These are phyloP conservation scores for Calonectria honghensis DNA, from an alignment of 2,329 filamentous ascomycete species.

Conservation along the genomic window DNA sequence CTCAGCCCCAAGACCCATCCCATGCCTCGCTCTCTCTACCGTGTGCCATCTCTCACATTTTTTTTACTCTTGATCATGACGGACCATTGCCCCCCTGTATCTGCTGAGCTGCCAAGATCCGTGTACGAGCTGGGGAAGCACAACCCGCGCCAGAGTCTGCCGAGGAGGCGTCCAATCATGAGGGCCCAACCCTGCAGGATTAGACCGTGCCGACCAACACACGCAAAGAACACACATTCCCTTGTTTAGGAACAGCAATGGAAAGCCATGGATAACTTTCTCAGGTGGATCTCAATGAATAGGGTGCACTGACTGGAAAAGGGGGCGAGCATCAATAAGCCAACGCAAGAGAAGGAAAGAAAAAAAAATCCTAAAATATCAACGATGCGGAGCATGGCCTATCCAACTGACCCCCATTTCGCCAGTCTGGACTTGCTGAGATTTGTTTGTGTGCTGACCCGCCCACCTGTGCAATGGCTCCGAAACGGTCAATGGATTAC, in stretches of 20 bases:
- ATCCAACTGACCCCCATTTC: neutral
- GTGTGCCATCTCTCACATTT: constrained; percentile 4
- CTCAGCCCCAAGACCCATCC: constrained; percentile 12
- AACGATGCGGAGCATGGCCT: neutral
- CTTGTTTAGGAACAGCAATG: constrained; percentile 28
- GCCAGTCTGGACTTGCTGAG: constrained; percentile 26
- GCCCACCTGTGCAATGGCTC: constrained; percentile 36
- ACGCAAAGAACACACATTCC: neutral
- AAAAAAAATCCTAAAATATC: neutral
- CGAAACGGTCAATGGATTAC: constrained; percentile 33
- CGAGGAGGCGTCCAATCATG: constrained; percentile 51
- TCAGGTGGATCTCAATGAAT: neutral
- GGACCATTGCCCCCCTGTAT: neutral
- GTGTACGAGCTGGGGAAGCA: constrained; percentile 37
- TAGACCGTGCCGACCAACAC: constrained; percentile 26
- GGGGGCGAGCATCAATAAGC: neutral
- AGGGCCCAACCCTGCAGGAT: constrained; percentile 8
- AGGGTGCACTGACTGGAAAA: too few species aligned
- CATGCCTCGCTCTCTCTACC: neutral
- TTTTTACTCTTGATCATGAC: neutral
- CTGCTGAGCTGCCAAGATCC: constrained; percentile 32
- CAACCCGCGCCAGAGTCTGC: constrained; percentile 40
- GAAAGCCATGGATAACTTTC: neutral
- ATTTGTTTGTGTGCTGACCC: constrained; percentile 36
- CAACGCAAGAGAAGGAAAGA: neutral